phyloP scores from a whole-genome alignment of 2,329 filamentous ascomycete genomes.

The Fusarium dlaminii region DNA sequence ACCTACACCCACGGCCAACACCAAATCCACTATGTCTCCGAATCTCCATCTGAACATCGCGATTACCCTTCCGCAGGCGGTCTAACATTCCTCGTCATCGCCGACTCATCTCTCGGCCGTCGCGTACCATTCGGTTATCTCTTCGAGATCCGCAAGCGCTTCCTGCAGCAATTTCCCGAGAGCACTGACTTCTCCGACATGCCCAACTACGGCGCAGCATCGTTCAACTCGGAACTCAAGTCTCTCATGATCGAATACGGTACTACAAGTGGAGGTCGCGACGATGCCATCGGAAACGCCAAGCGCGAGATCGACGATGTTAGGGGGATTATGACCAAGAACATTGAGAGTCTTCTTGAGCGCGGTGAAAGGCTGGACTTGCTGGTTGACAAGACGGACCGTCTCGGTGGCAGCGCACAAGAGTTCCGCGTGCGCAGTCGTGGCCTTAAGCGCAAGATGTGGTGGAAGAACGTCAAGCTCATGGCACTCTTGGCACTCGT shows the following conservation, averaged over 20 bases:
- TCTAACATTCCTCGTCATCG: slow-evolving; percentile 91
- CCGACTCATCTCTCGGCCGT: slow-evolving; percentile 81
- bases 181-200: slow-evolving; percentile 78
- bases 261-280: slow-evolving; percentile 75
- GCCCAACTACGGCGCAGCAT: slow-evolving; percentile 88
- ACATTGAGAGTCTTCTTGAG: slow-evolving; percentile 90
- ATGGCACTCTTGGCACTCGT: slow-evolving; percentile 83
- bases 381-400: slow-evolving; percentile 95
- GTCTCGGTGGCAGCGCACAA: slow-evolving; percentile 84
- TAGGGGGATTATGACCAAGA: slow-evolving; percentile 92
- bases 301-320: slow-evolving; percentile 93
- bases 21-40: slow-evolving; percentile 95
- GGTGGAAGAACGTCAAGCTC: slow-evolving; percentile 99
- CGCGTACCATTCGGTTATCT: slow-evolving; percentile 94
- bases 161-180: slow-evolving; percentile 75
- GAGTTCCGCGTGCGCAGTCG: slow-evolving; percentile 91
- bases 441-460: slow-evolving; percentile 91
- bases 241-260: slow-evolving; percentile 85
- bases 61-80: slow-evolving; percentile 73
- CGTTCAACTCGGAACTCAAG: slow-evolving; percentile 84
- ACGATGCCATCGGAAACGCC: slow-evolving; percentile 85
- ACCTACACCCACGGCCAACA: slow-evolving; percentile 93
- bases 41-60: slow-evolving; percentile 75
- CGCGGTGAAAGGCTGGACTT: slow-evolving; percentile 92
- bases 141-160: slow-evolving; percentile 88